Evolutionary conservation across 257 asterid genomes (phyloP).

Genomic region (Coffea eugenioides): DNA sequence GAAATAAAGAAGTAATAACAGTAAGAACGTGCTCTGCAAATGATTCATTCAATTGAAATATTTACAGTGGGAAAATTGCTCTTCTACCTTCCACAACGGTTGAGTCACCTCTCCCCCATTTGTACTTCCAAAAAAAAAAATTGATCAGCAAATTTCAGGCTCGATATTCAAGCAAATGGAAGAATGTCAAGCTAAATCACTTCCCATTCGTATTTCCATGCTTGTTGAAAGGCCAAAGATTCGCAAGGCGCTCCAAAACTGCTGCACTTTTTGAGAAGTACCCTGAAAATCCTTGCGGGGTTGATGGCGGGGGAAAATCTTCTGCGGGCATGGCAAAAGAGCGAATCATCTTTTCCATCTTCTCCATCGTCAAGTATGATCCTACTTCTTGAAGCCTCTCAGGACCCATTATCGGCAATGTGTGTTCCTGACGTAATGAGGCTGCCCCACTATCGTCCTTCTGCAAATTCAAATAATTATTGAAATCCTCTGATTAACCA

Average conservation of each 20-base stretch:
- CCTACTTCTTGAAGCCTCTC: slow-evolving; percentile 88
- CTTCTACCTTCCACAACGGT: background rate
- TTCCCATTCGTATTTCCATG: slow-evolving; percentile 49
- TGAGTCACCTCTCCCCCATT: background rate
- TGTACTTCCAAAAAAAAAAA: background rate
- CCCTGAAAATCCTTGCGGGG: slow-evolving; percentile 87
- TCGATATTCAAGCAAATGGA: background rate
- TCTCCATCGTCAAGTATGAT: slow-evolving; percentile 66
- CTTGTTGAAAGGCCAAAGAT: slow-evolving; percentile 88
- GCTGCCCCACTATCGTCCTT: slow-evolving; percentile 61
- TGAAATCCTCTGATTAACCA: background rate
- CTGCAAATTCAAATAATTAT: slow-evolving; percentile 33
- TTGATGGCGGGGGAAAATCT: slow-evolving; percentile 84
- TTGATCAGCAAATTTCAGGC: background rate
- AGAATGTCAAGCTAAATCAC: slow-evolving; percentile 20
- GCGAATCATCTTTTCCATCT: slow-evolving; percentile 77
- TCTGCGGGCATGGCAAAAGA: slow-evolving; percentile 94
- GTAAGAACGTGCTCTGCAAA: too few relatives aligned
- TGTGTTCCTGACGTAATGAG: slow-evolving; percentile 80
- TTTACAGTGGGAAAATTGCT: background rate
- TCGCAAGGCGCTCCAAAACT: slow-evolving; percentile 83
- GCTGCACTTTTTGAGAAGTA: slow-evolving; percentile 88
- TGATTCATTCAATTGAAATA: background rate
- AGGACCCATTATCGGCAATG: slow-evolving; percentile 86
- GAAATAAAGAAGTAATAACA: too few relatives aligned